Percentiles rank a stretch among this genome's conserved stretches.
Conservation (phyloP, 768 basidiomycete species). For the Porphyrellus cyaneotinctus region DNA sequence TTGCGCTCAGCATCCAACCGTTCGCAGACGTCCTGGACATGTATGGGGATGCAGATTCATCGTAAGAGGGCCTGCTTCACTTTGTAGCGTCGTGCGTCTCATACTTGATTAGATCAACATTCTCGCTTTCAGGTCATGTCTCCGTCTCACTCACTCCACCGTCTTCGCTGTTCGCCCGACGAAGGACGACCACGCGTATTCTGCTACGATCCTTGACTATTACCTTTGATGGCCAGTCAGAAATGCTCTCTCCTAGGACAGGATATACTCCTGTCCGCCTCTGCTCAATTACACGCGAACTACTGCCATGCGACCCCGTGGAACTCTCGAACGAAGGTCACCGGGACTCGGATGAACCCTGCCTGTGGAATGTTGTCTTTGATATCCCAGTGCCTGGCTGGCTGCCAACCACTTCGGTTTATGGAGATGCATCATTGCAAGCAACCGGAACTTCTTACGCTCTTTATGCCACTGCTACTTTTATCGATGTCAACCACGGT, state of each 20-base stretch:
- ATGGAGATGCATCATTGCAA: constrained; percentile 41
- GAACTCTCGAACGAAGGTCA: constrained; percentile 63
- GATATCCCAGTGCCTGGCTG: constrained; percentile 86
- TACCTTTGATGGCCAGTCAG: constrained; percentile 84
- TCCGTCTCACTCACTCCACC: constrained; percentile 59
- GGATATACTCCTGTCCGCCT: constrained; percentile 71
- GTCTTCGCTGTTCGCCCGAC: constrained; percentile 50
- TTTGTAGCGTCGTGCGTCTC: constrained; percentile 4
- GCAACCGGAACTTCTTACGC: constrained; percentile 60
- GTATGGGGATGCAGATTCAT: constrained; percentile 62
- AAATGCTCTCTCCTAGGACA: constrained; percentile 57
- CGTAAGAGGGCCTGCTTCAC: constrained; percentile 41
- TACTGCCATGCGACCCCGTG: constrained; percentile 45
- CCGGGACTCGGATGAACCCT: constrained; percentile 52
- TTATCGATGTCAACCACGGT: constrained; percentile 43
- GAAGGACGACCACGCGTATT: constrained; percentile 44
- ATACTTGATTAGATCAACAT: constrained; percentile 57
- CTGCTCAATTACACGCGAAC: constrained; percentile 60
- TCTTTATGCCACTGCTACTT: constrained; percentile 64
- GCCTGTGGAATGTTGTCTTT: constrained; percentile 73
- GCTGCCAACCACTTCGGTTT: constrained; percentile 62
- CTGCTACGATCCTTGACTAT: constrained; percentile 67
- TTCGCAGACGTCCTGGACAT: constrained; percentile 56
- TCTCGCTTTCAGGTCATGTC: constrained; percentile 84
- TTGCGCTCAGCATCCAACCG: constrained; percentile 63